These are phyloP conservation scores for Solanum chacoense DNA, from an alignment of 305 asterid species.

Conservation along the genomic window DNA sequence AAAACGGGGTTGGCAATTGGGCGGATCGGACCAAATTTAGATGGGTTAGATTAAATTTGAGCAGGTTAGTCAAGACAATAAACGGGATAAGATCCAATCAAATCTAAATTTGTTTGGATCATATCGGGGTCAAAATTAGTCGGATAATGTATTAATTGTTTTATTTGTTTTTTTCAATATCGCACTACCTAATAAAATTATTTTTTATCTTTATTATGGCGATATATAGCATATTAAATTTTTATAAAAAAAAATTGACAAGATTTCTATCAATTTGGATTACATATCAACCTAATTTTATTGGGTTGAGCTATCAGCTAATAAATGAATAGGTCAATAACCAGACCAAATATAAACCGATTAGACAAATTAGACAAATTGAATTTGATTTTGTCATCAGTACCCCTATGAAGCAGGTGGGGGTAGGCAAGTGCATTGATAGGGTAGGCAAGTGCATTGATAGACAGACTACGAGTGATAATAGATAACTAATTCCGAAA, in stretches of 20 bases:
- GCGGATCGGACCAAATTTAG: not conserved
- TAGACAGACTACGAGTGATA: not conserved
- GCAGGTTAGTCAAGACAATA: not conserved
- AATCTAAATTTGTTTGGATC: not conserved
- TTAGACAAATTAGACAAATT: no score
- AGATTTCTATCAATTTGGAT: accelerated
- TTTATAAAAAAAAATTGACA: no score
- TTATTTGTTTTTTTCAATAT: no score
- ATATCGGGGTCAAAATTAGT: not conserved
- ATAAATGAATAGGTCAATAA: not conserved
- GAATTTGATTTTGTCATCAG: no score
- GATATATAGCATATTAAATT: no score
- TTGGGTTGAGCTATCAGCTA: not conserved
- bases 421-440: not conserved
- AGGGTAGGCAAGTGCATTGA: not conserved
- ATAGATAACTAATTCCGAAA: no score
- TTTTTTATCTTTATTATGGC: not conserved
- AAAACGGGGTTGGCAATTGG: not conserved
- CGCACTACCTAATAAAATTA: no score
- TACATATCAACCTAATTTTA: not conserved
- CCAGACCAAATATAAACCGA: not conserved
- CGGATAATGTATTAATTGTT: no score
- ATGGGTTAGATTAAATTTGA: not conserved
- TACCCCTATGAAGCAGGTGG: not conserved
- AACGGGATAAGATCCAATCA: not conserved